Percentiles rank a stretch among this genome's conserved stretches.
phyloP scores from a whole-genome alignment of 257 asterid species.

The Marsdenia floribunda region DNA sequence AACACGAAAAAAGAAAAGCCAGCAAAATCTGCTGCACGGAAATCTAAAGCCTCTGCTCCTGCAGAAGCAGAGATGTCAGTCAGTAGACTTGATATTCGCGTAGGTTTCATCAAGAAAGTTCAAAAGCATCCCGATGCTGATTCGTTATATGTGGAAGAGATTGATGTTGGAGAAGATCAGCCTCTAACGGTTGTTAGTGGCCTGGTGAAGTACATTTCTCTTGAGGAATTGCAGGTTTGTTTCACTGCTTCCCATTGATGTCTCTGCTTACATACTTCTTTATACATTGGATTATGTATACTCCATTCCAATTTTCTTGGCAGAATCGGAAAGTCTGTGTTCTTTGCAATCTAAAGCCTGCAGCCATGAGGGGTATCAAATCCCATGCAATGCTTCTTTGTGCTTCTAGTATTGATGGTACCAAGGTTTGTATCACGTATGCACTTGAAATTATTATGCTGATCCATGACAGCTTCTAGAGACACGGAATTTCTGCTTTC shows the following conservation, averaged over 20 bases:
- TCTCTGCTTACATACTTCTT: background rate
- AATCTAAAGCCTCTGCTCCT: conserved; percentile 46
- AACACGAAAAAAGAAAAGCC: conserved; percentile 55
- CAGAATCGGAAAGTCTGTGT: conserved; percentile 96
- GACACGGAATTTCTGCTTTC: background rate
- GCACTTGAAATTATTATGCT: background rate
- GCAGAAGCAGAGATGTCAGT: conserved; percentile 58
- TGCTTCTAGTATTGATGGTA: conserved; percentile 68
- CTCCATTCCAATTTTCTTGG: conserved; percentile 4
- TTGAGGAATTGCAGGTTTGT: conserved; percentile 91
- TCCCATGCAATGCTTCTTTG: conserved; percentile 99
- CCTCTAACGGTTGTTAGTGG: conserved; percentile 98
- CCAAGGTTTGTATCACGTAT: conserved; percentile 43
- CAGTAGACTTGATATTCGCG: conserved; percentile 81
- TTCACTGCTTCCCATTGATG: conserved; percentile 3
- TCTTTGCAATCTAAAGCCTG: conserved; percentile 97
- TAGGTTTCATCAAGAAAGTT: conserved; percentile 77
- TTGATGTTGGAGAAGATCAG: conserved; percentile 86
- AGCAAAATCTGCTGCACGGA: conserved; percentile 57
- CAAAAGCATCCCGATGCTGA: conserved; percentile 95
- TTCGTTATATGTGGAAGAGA: conserved; percentile 92
- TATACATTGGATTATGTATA: background rate
- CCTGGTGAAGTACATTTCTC: conserved; percentile 80
- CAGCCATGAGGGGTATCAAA: conserved; percentile 81
- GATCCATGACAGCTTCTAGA: background rate